These are phyloP conservation scores for Podaxis sp. DNA, from an alignment of 768 basidiomycete genomes.

Conservation along the genomic window DNA sequence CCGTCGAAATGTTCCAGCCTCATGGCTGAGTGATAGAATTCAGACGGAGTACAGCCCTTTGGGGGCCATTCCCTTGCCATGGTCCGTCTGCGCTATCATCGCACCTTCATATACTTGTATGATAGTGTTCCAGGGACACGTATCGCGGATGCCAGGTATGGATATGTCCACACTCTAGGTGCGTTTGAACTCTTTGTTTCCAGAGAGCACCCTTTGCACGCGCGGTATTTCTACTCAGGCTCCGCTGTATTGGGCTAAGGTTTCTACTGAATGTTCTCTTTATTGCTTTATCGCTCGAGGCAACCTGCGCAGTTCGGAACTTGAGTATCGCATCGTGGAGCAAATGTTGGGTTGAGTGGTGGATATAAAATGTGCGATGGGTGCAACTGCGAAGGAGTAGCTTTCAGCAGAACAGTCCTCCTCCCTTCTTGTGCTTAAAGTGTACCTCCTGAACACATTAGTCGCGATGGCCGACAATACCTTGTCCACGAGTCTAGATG, in stretches of 20 bases:
- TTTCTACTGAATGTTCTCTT: neutral
- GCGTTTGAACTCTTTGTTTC: neutral
- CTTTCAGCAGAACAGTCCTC: neutral
- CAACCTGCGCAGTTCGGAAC: neutral
- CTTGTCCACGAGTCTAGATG: neutral
- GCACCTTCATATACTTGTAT: neutral
- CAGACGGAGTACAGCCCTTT: neutral
- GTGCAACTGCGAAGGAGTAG: neutral
- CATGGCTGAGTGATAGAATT: neutral
- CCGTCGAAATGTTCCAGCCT: conserved; percentile 10
- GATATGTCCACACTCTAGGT: conserved; percentile 6
- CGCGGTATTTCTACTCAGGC: neutral
- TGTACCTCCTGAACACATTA: neutral
- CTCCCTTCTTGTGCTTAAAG: neutral
- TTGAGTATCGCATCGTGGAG: neutral
- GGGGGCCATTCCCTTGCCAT: neutral
- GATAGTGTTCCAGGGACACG: neutral
- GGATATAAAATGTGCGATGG: conserved; percentile 5
- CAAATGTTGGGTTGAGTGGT: neutral
- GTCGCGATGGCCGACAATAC: neutral
- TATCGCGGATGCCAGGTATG: conserved; percentile 4
- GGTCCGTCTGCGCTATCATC: neutral
- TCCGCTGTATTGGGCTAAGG: neutral
- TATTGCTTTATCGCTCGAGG: neutral
- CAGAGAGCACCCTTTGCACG: neutral